A percentile compares a stretch with the other conserved stretches of the same genome.
phyloP scores from a whole-genome alignment of 805 yeast species.

The Nakazawaea pomicola region DNA sequence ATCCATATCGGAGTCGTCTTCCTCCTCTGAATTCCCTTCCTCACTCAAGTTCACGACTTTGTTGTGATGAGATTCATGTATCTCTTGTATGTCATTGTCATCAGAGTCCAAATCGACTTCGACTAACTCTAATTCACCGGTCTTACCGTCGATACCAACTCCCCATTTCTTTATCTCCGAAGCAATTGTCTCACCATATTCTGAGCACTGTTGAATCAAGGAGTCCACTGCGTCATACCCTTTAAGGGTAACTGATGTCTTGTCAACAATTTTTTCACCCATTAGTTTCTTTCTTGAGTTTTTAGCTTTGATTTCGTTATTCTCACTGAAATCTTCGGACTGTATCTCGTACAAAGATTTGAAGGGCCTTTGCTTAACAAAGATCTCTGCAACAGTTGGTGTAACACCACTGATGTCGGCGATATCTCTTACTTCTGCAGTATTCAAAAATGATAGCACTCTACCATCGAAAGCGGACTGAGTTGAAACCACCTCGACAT shows the following conservation, averaged over 20 bases:
- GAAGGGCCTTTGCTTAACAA: constrained; percentile 72
- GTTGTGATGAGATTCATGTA: constrained; percentile 7
- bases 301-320: constrained; percentile 23
- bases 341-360: constrained; percentile 52
- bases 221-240: constrained; percentile 96
- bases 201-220: constrained; percentile 77
- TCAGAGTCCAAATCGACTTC: constrained; percentile 37
- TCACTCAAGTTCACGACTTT: constrained; percentile 46
- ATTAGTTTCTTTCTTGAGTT: constrained; percentile 41
- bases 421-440: constrained; percentile 68
- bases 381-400: constrained; percentile 56
- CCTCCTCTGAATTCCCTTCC: constrained; percentile 23
- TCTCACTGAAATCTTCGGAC: constrained; percentile 42
- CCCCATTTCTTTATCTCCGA: constrained; percentile 84
- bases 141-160: constrained; percentile 58
- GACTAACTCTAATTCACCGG: constrained; percentile 63
- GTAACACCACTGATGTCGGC: constrained; percentile 74
- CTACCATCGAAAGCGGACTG: constrained; percentile 49
- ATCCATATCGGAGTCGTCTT: constrained; percentile 32
- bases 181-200: constrained; percentile 67
- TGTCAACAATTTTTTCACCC: constrained; percentile 73
- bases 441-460: constrained; percentile 72
- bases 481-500: constrained; percentile 14
- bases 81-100: constrained; percentile 22
- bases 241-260: constrained; percentile 60